A percentile compares a stretch with the other conserved stretches of the same genome.
These are phyloP conservation scores for Rhododendron mucronatum DNA, from an alignment of 148 eudicot genomes.

Conservation along the genomic window DNA sequence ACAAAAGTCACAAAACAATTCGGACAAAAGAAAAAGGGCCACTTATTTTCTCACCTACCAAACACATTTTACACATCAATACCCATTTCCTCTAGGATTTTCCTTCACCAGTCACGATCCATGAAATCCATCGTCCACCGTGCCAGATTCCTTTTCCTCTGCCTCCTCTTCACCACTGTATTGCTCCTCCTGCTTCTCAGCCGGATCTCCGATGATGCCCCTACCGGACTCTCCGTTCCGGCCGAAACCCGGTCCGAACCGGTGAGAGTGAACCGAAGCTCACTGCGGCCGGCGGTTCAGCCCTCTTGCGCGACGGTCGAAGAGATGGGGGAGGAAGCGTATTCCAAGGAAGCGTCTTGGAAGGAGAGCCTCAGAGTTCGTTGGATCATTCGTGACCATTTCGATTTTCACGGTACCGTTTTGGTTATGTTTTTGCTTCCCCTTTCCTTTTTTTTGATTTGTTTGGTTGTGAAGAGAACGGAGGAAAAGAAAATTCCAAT, in stretches of 20 bases:
- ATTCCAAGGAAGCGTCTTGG: not conserved
- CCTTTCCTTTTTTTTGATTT: not conserved
- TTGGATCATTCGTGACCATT: conserved; percentile 6
- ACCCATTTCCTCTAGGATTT: not conserved
- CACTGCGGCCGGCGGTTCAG: not conserved
- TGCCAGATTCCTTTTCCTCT: conserved; percentile 2
- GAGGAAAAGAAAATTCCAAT: not conserved
- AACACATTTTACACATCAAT: not conserved
- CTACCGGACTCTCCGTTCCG: not conserved
- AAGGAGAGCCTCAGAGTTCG: conserved; percentile 19
- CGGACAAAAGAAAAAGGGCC: not conserved
- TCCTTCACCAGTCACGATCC: not conserved
- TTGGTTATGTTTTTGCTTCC: not conserved
- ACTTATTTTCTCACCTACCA: not conserved
- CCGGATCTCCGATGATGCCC: conserved; percentile 1
- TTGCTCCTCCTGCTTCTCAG: not conserved
- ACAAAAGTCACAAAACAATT: no score
- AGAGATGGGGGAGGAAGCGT: conserved; percentile 15
- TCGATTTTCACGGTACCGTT: conserved; percentile 7
- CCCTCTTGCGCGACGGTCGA: conserved; percentile 15
- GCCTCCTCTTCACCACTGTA: not conserved
- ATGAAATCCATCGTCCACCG: not conserved
- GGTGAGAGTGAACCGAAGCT: not conserved
- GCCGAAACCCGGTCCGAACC: not conserved
- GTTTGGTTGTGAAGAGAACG: not conserved